A percentile compares a stretch with the other conserved stretches of the same genome.
Conservation (phyloP, 108 stramenopile species). For the Aurantiochytrium sp. region DNA sequence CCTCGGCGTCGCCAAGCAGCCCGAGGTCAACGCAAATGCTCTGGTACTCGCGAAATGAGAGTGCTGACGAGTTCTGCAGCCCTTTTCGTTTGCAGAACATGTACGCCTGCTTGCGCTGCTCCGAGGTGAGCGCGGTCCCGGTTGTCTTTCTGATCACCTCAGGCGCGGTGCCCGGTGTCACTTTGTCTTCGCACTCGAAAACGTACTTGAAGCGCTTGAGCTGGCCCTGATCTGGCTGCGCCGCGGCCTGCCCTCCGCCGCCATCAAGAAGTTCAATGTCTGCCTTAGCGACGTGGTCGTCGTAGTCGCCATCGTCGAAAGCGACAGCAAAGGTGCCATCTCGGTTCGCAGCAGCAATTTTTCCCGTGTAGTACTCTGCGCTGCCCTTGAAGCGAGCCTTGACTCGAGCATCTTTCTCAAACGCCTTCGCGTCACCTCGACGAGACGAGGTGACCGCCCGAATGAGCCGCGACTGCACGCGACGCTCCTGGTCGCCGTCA, state of each 20-base stretch:
- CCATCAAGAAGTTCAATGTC: background rate
- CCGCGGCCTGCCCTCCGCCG: background rate
- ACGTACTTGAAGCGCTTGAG: background rate
- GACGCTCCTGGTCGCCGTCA: background rate
- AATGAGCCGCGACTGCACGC: background rate
- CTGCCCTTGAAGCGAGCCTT: background rate
- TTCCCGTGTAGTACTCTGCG: background rate
- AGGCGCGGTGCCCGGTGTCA: background rate
- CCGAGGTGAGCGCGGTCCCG: background rate
- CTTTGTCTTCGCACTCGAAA: background rate
- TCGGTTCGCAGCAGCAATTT: background rate
- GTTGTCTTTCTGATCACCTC: background rate
- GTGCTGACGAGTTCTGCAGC: background rate
- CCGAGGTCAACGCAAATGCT: background rate
- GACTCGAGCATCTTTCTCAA: background rate
- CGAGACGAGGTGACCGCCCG: background rate
- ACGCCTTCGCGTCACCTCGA: background rate
- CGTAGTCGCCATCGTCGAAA: background rate
- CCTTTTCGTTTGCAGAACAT: constrained; percentile 20
- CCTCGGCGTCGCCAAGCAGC: background rate
- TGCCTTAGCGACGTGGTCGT: background rate
- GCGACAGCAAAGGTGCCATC: background rate
- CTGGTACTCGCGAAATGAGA: background rate
- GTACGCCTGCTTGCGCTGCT: background rate
- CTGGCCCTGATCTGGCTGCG: background rate